A percentile compares a stretch with the other conserved stretches of the same genome.
Evolutionary conservation across 371 early-diverging fungal species (phyloP).

Genomic region (Haplosporangium sp.): DNA sequence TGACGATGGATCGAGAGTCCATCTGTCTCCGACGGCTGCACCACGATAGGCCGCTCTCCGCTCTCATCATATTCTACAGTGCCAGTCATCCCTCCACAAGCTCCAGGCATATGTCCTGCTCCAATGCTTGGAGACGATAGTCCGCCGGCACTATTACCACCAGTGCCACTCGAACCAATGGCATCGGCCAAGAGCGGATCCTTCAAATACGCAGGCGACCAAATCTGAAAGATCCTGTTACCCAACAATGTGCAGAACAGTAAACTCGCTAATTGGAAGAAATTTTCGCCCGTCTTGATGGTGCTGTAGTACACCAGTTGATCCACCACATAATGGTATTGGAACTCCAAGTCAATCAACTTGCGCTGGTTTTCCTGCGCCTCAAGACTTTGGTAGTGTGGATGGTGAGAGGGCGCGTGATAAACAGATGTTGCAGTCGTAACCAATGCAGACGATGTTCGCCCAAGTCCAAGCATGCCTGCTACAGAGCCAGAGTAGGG

Average conservation of each 20-base stretch:
- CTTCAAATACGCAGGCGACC: constrained; percentile 45
- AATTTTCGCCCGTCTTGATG: constrained; percentile 72
- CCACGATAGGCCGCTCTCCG: constrained; percentile 6
- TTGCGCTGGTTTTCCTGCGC: constrained; percentile 55
- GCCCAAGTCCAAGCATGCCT: constrained; percentile 44
- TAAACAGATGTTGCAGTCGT: neutral
- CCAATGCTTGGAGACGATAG: neutral
- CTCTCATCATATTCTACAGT: constrained; percentile 16
- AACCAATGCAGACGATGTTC: constrained; percentile 14
- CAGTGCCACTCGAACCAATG: neutral
- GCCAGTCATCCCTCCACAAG: neutral
- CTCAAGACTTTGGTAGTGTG: constrained; percentile 31
- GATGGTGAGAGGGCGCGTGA: constrained; percentile 26
- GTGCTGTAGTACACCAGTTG: constrained; percentile 76
- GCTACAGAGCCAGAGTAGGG: constrained; percentile 25
- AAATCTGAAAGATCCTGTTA: constrained; percentile 53
- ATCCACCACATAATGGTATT: constrained; percentile 75
- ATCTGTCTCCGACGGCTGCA: constrained; percentile 22
- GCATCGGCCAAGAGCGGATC: constrained; percentile 7
- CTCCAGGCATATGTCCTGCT: constrained; percentile 6
- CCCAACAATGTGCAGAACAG: constrained; percentile 59
- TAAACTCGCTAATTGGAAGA: constrained; percentile 70
- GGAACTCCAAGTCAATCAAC: constrained; percentile 64
- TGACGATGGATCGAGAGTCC: neutral
- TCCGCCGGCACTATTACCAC: neutral